Percentiles rank a stretch among this genome's conserved stretches.
Evolutionary conservation across 129 eudicot species (phyloP).

Genomic region (Helichrysum umbraculigerum): DNA sequence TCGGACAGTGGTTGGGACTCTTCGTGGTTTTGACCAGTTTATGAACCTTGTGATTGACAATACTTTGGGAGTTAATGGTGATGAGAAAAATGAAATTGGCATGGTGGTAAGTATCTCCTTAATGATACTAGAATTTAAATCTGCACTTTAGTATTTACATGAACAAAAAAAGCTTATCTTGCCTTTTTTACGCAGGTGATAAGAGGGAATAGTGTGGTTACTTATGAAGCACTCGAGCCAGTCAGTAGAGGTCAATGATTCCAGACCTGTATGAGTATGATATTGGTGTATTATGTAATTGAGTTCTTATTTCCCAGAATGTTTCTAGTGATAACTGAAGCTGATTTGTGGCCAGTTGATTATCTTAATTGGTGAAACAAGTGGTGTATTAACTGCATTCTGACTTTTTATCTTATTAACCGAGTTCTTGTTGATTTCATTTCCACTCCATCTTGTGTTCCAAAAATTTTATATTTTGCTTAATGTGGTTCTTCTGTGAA

Average conservation of each 20-base stretch:
- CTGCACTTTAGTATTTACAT: neutral
- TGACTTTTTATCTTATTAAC: neutral
- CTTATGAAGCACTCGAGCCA: constrained; percentile 91
- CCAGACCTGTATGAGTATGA: neutral
- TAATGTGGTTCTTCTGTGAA: neutral
- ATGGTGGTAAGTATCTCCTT: constrained; percentile 74
- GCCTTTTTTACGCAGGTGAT: constrained; percentile 50
- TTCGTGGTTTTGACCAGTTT: constrained; percentile 66
- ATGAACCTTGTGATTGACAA: constrained; percentile 61
- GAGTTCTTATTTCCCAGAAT: neutral
- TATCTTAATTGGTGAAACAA: constrained; percentile 2
- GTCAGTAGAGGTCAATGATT: constrained; percentile 55
- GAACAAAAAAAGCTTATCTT: neutral
- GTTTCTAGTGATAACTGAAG: neutral
- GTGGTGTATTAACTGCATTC: neutral
- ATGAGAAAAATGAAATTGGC: constrained; percentile 85
- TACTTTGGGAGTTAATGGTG: constrained; percentile 62
- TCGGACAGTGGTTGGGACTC: constrained; percentile 53
- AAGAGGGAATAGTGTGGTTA: constrained; percentile 93
- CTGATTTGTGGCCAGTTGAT: neutral
- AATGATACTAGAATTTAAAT: neutral
- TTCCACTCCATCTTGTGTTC: neutral
- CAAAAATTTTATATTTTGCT: neutral
- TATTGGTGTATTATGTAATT: constrained; percentile 14
- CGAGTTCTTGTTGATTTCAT: neutral